Percentiles rank a stretch among this genome's conserved stretches.
Conservation (phyloP, 495 filamentous ascomycete species). For the Amniculicola lignicola region DNA sequence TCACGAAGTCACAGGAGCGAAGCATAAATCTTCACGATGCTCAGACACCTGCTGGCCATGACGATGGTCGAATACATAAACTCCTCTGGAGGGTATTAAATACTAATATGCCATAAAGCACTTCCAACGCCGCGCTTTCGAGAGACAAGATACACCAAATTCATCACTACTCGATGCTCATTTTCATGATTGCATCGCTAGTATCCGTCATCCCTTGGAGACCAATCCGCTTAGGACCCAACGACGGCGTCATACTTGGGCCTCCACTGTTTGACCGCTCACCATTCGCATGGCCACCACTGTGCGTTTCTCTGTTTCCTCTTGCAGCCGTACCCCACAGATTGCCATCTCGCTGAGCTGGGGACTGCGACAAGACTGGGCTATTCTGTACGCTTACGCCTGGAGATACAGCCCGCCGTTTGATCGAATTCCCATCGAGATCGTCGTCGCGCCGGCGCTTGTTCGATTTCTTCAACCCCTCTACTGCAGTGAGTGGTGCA, state of each 20-base stretch:
- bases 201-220: conserved; percentile 96
- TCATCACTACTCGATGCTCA: conserved; percentile 76
- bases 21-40: too few relatives aligned
- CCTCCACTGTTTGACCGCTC: conserved; percentile 52
- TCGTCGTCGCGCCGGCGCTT: conserved; percentile 89
- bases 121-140: conserved; percentile 12
- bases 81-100: too few relatives aligned
- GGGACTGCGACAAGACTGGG: conserved; percentile 77
- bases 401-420: conserved; percentile 88
- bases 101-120: too few relatives aligned
- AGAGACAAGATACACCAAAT: neutral
- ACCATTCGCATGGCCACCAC: conserved; percentile 47
- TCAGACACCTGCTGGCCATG: too few relatives aligned
- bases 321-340: conserved; percentile 70
- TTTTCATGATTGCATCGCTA: conserved; percentile 92
- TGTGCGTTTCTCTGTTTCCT: conserved; percentile 53
- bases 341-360: conserved; percentile 64
- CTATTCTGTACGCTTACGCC: conserved; percentile 88
- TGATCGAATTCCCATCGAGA: conserved; percentile 84
- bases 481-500: conserved; percentile 50
- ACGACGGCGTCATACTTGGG: conserved; percentile 40
- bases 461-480: conserved; percentile 60
- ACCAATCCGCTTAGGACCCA: conserved; percentile 67
- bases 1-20: too few relatives aligned
- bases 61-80: too few relatives aligned